These are phyloP conservation scores for Suaeda aralocaspica DNA, from an alignment of 148 eudicot species.

Conservation along the genomic window DNA sequence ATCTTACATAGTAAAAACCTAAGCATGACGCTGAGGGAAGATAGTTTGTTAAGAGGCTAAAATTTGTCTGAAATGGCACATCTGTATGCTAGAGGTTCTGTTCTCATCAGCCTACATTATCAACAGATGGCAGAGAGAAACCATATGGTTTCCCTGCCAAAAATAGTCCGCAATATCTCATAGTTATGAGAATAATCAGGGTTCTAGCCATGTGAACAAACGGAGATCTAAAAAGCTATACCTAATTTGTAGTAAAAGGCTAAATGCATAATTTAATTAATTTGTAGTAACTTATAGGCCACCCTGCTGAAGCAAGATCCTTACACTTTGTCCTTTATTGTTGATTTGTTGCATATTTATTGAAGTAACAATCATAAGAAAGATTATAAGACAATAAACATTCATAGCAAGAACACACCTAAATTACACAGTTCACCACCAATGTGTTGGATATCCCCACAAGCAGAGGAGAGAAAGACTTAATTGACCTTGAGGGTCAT, in stretches of 20 bases:
- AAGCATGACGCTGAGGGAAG: too few relatives aligned
- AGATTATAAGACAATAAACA: too few relatives aligned
- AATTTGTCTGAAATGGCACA: neutral
- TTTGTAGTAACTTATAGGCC: neutral
- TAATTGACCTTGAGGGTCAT: too few relatives aligned
- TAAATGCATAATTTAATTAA: neutral
- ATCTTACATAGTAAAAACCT: neutral
- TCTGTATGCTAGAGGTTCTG: neutral
- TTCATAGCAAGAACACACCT: too few relatives aligned
- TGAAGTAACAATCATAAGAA: too few relatives aligned
- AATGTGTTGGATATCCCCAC: too few relatives aligned
- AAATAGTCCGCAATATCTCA: neutral
- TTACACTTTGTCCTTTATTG: neutral
- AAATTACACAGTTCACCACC: too few relatives aligned
- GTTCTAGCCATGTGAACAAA: neutral
- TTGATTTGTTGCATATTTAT: too few relatives aligned
- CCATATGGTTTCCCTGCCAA: neutral
- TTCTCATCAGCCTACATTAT: neutral
- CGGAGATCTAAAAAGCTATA: neutral
- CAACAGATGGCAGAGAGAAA: neutral
- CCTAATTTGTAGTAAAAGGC: neutral
- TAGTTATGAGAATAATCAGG: neutral
- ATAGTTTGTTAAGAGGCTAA: neutral
- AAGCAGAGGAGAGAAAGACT: too few relatives aligned
- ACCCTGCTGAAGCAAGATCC: constrained; percentile 10